These are phyloP conservation scores for Sisymbrium irio DNA, from an alignment of 345 rosid species.

Conservation along the genomic window DNA sequence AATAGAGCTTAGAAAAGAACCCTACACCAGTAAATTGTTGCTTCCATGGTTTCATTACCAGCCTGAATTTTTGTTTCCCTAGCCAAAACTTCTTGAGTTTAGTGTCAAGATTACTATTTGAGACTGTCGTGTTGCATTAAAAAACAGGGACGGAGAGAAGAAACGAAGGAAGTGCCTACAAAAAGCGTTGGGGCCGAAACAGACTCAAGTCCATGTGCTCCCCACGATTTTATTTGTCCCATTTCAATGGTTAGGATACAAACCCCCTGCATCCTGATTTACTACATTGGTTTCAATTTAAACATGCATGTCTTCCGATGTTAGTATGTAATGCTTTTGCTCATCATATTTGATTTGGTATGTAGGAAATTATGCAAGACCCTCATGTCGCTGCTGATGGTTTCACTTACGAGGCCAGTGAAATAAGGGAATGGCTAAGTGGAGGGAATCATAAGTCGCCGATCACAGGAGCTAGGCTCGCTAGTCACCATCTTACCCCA, in stretches of 20 bases:
- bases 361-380: constrained; percentile 68
- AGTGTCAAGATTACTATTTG: background rate
- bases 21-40: background rate
- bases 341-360: background rate
- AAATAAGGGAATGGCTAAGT: constrained; percentile 49
- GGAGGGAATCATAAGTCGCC: constrained; percentile 53
- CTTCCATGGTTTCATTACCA: background rate
- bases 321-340: background rate
- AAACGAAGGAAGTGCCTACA: background rate
- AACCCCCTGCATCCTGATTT: background rate
- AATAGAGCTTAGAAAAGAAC: background rate
- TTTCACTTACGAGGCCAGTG: constrained; percentile 57
- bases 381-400: constrained; percentile 84
- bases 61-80: background rate
- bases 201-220: constrained; percentile 14
- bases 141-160: constrained; percentile 2
- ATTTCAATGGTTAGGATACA: constrained; percentile 28
- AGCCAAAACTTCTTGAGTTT: background rate
- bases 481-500: constrained; percentile 44
- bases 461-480: constrained; percentile 42
- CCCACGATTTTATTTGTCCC: constrained; percentile 25
- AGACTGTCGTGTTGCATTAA: background rate
- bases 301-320: background rate
- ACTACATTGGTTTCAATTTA: background rate
- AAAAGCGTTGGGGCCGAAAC: constrained; percentile 5